These are phyloP conservation scores for Penicillium sp. DNA, from an alignment of 2,329 filamentous ascomycete species.

Conservation along the genomic window DNA sequence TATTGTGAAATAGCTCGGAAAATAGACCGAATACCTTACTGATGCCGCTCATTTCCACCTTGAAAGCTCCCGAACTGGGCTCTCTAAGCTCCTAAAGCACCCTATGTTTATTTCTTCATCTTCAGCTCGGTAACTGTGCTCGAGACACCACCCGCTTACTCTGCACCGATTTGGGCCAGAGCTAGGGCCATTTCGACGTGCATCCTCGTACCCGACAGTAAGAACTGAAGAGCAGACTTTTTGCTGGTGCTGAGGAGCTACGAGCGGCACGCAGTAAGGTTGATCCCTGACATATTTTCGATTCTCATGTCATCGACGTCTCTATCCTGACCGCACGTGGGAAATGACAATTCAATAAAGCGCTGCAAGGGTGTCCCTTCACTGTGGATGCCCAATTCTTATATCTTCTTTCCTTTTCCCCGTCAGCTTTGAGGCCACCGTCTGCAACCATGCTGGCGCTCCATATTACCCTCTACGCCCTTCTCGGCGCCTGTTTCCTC, in stretches of 20 bases:
- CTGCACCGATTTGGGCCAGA: conserved; percentile 14
- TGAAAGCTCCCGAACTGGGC: not conserved
- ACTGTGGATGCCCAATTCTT: not conserved
- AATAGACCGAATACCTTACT: not conserved
- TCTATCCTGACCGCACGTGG: conserved; percentile 1
- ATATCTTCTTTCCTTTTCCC: not conserved
- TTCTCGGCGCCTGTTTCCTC: conserved; percentile 21
- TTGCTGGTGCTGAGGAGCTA: conserved; percentile 3
- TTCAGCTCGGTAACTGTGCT: not conserved
- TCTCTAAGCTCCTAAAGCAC: not conserved
- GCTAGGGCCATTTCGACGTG: conserved; percentile 11
- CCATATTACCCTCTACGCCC: conserved; percentile 21
- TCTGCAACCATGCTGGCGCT: conserved; percentile 20
- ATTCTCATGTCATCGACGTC: too few species aligned
- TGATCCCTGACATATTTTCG: conserved; percentile 1
- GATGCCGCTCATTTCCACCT: not conserved
- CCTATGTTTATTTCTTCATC: not conserved
- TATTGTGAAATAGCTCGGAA: not conserved
- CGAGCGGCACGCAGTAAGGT: conserved; percentile 2
- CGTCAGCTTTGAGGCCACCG: not conserved
- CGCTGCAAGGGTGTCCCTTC: conserved; percentile 6
- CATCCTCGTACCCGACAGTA: conserved; percentile 15
- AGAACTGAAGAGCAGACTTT: conserved; percentile 1
- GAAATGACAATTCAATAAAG: conserved; percentile 8
- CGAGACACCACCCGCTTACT: conserved; percentile 20